Evolutionary conservation across 2,329 filamentous ascomycete species (phyloP).

Genomic region (Hawksworthiomyces lignivorus): DNA sequence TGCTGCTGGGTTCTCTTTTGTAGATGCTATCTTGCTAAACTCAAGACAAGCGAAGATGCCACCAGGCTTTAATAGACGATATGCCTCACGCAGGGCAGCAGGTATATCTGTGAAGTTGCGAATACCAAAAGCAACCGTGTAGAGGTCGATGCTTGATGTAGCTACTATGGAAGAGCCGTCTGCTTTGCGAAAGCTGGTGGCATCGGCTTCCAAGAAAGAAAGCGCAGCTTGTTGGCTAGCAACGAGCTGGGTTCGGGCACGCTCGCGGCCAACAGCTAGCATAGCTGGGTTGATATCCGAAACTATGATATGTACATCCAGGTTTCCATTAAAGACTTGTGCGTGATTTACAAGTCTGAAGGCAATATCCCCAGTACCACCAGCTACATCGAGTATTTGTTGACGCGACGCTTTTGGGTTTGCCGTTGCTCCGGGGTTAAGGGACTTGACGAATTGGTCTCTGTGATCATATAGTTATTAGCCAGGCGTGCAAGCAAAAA

Average conservation of each 20-base stretch:
- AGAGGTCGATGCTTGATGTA: conserved; percentile 73
- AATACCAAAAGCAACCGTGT: conserved; percentile 96
- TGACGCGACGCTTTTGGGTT: conserved; percentile 39
- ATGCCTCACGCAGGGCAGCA: conserved; percentile 72
- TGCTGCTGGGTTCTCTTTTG: conserved; percentile 41
- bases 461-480: conserved; percentile 24
- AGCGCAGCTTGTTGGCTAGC: conserved; percentile 50
- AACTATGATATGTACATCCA: conserved; percentile 76
- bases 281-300: conserved; percentile 95
- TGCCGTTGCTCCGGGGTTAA: conserved; percentile 68
- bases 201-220: conserved; percentile 82
- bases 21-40: conserved; percentile 68
- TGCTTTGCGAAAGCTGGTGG: conserved; percentile 53
- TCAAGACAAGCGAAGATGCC: conserved; percentile 95
- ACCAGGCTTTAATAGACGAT: conserved; percentile 83
- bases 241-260: conserved; percentile 53
- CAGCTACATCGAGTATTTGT: conserved; percentile 90
- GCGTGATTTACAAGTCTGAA: conserved; percentile 92
- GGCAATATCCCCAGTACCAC: conserved; percentile 94
- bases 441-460: conserved; percentile 85
- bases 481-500: no score
- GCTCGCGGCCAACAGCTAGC: conserved; percentile 79
- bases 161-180: conserved; percentile 45
- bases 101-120: conserved; percentile 94
- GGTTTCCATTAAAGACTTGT: conserved; percentile 70